Evolutionary conservation across 1,284 basidiomycete species (phyloP).

Genomic region (Ganoderma boninense): DNA sequence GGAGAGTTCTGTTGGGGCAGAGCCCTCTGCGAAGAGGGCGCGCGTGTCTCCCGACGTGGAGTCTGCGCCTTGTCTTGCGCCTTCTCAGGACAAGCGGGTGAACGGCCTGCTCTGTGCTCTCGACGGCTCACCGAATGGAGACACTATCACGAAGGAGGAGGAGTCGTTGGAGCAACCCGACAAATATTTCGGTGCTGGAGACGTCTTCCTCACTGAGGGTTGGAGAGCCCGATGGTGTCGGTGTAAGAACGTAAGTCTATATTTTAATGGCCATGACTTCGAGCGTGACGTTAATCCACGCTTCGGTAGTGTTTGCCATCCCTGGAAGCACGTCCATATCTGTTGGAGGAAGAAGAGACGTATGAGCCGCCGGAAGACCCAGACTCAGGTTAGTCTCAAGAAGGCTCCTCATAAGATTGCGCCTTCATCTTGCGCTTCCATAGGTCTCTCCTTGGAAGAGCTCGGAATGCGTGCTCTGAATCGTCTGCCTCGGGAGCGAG

Average conservation of each 20-base stretch:
- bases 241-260: conserved; percentile 60
- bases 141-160: neutral
- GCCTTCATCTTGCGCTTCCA: neutral
- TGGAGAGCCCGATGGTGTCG: conserved; percentile 80
- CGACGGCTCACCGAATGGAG: neutral
- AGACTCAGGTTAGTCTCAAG: conserved; percentile 64
- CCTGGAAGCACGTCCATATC: conserved; percentile 59
- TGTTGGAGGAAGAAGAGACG: conserved; percentile 81
- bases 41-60: conserved; percentile 42
- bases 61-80: conserved; percentile 57
- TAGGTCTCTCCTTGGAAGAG: conserved; percentile 79
- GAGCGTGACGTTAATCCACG: neutral
- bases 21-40: conserved; percentile 58
- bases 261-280: neutral
- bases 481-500: conserved; percentile 74
- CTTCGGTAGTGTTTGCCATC: conserved; percentile 60
- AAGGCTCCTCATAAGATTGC: neutral
- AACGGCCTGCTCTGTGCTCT: conserved; percentile 40
- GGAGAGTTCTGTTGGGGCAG: conserved; percentile 46
- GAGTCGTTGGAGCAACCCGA: neutral
- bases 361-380: conserved; percentile 86
- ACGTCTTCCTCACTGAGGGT: conserved; percentile 75
- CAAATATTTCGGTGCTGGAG: conserved; percentile 56
- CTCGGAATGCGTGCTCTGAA: conserved; percentile 79
- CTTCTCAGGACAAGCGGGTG: conserved; percentile 45